A percentile compares a stretch with the other conserved stretches of the same genome.
Evolutionary conservation across 345 rosid species (phyloP).

Genomic region (Geranium rotundifolium): DNA sequence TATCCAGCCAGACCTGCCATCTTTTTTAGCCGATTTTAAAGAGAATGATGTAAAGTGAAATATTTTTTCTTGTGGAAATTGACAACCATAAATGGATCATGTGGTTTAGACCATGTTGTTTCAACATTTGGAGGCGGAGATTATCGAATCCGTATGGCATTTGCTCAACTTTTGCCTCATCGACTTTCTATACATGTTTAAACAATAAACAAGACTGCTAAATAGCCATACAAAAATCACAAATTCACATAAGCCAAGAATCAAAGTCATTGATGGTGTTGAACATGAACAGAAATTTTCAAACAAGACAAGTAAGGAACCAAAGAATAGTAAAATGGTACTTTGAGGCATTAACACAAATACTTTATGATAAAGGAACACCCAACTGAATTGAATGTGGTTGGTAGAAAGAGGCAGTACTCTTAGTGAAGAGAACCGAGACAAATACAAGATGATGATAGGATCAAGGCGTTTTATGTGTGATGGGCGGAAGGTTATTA

Average conservation of each 20-base stretch:
- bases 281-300: constrained; percentile 1
- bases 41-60: neutral
- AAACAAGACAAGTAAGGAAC: neutral
- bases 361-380: neutral
- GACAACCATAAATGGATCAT: constrained; percentile 17
- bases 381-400: neutral
- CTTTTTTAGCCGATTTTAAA: too few relatives aligned
- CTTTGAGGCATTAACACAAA: neutral
- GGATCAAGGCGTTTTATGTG: too few relatives aligned
- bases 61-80: constrained; percentile 32
- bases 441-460: too few relatives aligned
- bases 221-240: constrained; percentile 5
- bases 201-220: constrained; percentile 6
- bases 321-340: neutral
- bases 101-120: constrained; percentile 32
- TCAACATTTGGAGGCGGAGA: constrained; percentile 32
- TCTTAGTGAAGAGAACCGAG: too few relatives aligned
- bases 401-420: too few relatives aligned
- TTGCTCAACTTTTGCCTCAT: constrained; percentile 21
- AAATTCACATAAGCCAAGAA: constrained; percentile 42
- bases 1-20: too few relatives aligned
- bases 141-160: constrained; percentile 31
- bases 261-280: constrained; percentile 43
- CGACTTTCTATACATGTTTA: constrained; percentile 26
- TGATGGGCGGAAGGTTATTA: too few relatives aligned